Conservation (phyloP, 2,329 filamentous ascomycete genomes). For the Trichoderma sp. region DNA sequence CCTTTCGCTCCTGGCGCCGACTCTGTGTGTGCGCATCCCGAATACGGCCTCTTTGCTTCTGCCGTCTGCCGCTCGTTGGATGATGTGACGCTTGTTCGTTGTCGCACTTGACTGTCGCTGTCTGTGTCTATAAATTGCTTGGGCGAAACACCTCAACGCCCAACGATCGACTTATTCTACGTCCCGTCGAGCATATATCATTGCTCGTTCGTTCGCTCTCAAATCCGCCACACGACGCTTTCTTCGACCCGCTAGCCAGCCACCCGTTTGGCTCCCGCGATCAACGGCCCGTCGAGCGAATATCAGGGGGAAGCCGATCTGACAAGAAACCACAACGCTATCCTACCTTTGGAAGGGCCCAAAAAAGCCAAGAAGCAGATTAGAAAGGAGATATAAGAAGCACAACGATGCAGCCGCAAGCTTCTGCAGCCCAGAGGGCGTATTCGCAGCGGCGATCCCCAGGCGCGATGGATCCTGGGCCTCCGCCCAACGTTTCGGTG, state of each 20-base stretch:
- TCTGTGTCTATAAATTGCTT: neutral
- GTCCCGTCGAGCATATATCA: neutral
- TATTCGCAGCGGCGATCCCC: conserved; percentile 61
- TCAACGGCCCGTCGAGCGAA: conserved; percentile 1
- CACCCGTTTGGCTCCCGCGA: conserved; percentile 12
- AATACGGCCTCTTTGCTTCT: neutral
- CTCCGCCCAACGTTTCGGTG: conserved; percentile 53
- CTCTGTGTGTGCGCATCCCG: neutral
- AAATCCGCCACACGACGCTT: conserved; percentile 7
- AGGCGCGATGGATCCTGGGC: conserved; percentile 59
- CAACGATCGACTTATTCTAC: neutral
- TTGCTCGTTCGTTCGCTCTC: neutral
- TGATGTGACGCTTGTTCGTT: neutral
- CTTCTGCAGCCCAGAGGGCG: conserved; percentile 47
- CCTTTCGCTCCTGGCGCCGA: neutral
- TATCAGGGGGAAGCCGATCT: neutral
- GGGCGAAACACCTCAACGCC: neutral
- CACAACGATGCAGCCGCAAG: conserved; percentile 49
- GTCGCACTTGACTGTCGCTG: neutral
- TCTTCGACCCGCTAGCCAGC: conserved; percentile 6
- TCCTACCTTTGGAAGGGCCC: neutral
- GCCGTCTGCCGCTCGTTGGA: conserved; percentile 17
- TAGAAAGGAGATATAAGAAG: neutral
- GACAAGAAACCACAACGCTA: neutral
- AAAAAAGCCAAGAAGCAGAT: neutral